Evolutionary conservation across 2,329 filamentous ascomycete genomes (phyloP), one percentile per base, ranked within the genome.

Genomic region (Periconia digitata): DNA sequence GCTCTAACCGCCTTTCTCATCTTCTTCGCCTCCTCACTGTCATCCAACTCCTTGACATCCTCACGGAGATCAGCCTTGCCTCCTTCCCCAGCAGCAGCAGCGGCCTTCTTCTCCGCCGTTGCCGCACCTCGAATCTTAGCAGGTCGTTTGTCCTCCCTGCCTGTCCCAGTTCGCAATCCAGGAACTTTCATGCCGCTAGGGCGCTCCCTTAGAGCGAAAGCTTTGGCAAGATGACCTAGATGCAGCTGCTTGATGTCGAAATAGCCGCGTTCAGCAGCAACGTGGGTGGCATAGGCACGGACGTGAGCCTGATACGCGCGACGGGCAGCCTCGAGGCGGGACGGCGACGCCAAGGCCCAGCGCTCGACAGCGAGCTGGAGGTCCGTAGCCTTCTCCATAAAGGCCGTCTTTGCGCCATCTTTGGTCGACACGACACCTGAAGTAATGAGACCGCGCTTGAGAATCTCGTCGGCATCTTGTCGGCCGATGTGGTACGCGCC

Each of bases 211-310:
- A 99, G 75, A 1, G 86, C 94, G 67, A 95, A 99, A 21, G 88
- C 90, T 77, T 99, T 99, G 7, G 92, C 92, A 56, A 94, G 77
- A 76, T 99, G 94, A 3, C 94, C 94, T 7, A 97, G 75, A 70
- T 99, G 94, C 40, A 99, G 75, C 63, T 89, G 84, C 51, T 90
- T 91, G 72, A 96, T 95, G 70, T 97, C 89, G 70, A 99, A 99
- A 67, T 88, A 92, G 44, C 78, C 77, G 44, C 94, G 82, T 74
- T 99, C 94, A 37, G 86, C 85, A 23, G 89, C 86, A 22, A 92
- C 83, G 71, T 99, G 94, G 0, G 94, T 99, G 2, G 94, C 91
- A 69, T 99, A 99, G 1, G 94, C 94, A 46, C 94, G 82, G 46
- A 99, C 86, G 64, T 97, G 92, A 43, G 89, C 94, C 66, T 95